Conservation (phyloP, 2,329 filamentous ascomycete genomes). For the Ramichloridium luteum region DNA sequence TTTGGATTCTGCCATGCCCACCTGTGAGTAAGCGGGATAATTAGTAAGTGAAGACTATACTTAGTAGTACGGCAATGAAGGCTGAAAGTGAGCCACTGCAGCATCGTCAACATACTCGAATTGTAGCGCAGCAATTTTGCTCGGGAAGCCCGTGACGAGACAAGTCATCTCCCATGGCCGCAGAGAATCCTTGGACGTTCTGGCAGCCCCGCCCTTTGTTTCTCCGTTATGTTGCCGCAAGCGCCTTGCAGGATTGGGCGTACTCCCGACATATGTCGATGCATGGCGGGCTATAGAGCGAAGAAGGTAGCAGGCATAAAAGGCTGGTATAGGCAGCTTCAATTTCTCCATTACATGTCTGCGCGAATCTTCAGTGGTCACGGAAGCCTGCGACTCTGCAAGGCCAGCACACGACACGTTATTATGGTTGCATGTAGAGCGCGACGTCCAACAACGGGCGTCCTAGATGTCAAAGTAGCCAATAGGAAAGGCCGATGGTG, state of each 20-base stretch:
- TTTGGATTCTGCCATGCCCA: constrained; percentile 90
- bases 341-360: constrained; percentile 17
- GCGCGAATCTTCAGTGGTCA: too few species aligned
- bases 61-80: too few species aligned
- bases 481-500: too few species aligned
- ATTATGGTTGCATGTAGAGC: too few species aligned
- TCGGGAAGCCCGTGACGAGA: constrained; percentile 79
- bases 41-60: too few species aligned
- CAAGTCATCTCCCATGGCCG: constrained; percentile 87
- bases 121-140: constrained; percentile 74
- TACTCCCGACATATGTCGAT: constrained; percentile 80
- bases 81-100: too few species aligned
- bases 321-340: constrained; percentile 55
- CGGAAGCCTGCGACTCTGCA: too few species aligned
- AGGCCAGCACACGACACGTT: too few species aligned
- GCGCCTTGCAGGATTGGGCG: constrained; percentile 73
- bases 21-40: constrained; percentile 39
- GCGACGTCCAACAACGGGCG: too few species aligned
- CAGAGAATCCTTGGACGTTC: constrained; percentile 55
- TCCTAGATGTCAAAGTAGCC: too few species aligned
- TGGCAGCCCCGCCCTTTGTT: constrained; percentile 64
- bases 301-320: constrained; percentile 89
- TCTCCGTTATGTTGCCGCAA: constrained; percentile 86
- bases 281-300: constrained; percentile 64
- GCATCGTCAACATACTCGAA: constrained; percentile 60